Conservation (phyloP, 805 yeast genomes). For the Yamadazyma nakazawae region DNA sequence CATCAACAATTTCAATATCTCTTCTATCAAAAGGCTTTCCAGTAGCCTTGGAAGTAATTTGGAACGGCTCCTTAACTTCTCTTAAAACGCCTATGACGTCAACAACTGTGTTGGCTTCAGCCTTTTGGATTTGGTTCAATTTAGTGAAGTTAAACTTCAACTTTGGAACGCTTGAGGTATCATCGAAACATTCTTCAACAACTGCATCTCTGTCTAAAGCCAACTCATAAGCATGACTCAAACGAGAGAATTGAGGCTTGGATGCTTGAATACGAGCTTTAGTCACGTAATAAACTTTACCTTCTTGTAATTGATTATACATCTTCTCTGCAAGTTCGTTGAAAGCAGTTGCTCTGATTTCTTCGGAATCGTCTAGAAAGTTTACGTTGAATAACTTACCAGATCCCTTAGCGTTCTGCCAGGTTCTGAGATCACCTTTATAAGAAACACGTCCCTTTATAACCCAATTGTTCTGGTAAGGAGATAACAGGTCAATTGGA, state of each 20-base stretch:
- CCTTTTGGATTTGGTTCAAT: slow-evolving; percentile 59
- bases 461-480: slow-evolving; percentile 88
- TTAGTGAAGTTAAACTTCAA: slow-evolving; percentile 73
- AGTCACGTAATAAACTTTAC: slow-evolving; percentile 80
- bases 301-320: slow-evolving; percentile 76
- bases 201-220: slow-evolving; percentile 74
- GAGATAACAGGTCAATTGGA: slow-evolving; percentile 77
- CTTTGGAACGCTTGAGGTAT: slow-evolving; percentile 63
- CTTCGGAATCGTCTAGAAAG: slow-evolving; percentile 90
- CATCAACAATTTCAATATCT: slow-evolving; percentile 83
- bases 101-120: slow-evolving; percentile 67
- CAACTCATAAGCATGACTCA: slow-evolving; percentile 86
- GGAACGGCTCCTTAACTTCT: slow-evolving; percentile 69
- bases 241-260: slow-evolving; percentile 78
- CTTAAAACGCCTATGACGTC: slow-evolving; percentile 88
- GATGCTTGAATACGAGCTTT: slow-evolving; percentile 80
- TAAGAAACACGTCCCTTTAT: slow-evolving; percentile 88
- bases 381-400: slow-evolving; percentile 89
- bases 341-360: slow-evolving; percentile 93
- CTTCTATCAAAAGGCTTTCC: slow-evolving; percentile 93
- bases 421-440: slow-evolving; percentile 83
- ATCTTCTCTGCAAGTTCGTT: slow-evolving; percentile 80
- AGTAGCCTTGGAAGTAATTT: slow-evolving; percentile 79
- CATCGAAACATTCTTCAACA: slow-evolving; percentile 63
- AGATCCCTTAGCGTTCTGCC: slow-evolving; percentile 82